These are phyloP conservation scores for Crithidia fasciculata DNA, from an alignment of 208 protist species.

Conservation along the genomic window DNA sequence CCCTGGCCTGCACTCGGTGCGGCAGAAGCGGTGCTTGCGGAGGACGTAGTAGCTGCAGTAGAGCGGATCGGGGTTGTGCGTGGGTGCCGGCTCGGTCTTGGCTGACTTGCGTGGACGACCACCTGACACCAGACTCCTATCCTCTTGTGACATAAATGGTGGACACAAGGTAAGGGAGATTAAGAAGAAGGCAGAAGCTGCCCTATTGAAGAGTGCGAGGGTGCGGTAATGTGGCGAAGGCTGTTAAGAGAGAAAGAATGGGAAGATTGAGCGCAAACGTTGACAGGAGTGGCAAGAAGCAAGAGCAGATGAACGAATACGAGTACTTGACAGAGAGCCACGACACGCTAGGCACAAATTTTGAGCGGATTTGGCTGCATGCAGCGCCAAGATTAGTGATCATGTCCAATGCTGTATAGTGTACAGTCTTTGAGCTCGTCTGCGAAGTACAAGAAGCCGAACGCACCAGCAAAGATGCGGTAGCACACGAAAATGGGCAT, in stretches of 20 bases:
- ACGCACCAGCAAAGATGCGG: conserved; percentile 39
- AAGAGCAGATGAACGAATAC: too few relatives aligned
- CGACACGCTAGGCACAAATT: too few relatives aligned
- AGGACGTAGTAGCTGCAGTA: conserved; percentile 69
- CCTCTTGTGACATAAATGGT: neutral
- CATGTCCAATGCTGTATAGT: conserved; percentile 63
- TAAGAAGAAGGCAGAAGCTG: conserved; percentile 1
- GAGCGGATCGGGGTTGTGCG: conserved; percentile 51
- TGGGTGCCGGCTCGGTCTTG: conserved; percentile 26
- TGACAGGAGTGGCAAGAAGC: too few relatives aligned
- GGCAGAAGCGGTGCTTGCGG: conserved; percentile 76
- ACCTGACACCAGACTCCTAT: neutral
- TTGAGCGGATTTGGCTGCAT: too few relatives aligned
- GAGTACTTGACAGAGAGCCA: too few relatives aligned
- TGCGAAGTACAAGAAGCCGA: conserved; percentile 85
- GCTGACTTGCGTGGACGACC: conserved; percentile 14
- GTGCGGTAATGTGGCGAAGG: too few relatives aligned
- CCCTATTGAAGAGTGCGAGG: too few relatives aligned
- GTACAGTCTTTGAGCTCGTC: conserved; percentile 44
- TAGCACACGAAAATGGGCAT: conserved; percentile 64
- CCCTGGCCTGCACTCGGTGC: conserved; percentile 42
- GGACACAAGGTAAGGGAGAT: neutral
- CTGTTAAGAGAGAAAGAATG: too few relatives aligned
- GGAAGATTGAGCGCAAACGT: too few relatives aligned
- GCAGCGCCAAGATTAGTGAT: conserved; percentile 35